phyloP scores from a whole-genome alignment of 2,329 filamentous ascomycete genomes.

The Ascochyta rabiei region DNA sequence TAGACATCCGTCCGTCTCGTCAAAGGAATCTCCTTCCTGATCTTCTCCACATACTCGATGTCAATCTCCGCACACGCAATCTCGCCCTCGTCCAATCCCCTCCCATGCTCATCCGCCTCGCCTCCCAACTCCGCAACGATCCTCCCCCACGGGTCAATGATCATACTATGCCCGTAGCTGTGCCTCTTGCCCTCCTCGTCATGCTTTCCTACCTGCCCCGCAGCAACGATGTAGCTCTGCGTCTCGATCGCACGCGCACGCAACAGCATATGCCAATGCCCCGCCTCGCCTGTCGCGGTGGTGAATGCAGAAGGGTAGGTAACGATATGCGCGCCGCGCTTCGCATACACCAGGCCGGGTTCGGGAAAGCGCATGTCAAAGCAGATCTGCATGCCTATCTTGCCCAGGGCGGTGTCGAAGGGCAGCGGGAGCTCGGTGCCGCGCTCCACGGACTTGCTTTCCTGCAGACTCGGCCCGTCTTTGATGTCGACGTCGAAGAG shows the following conservation, averaged over 20 bases:
- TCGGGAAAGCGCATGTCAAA: constrained; percentile 91
- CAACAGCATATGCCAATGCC: constrained; percentile 82
- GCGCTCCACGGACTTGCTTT: constrained; percentile 69
- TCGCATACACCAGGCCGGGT: constrained; percentile 69
- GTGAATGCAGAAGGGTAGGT: constrained; percentile 93
- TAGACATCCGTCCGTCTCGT: constrained; percentile 59
- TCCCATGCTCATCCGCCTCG: constrained; percentile 44
- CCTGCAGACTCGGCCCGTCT: constrained; percentile 63
- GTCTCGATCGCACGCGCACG: constrained; percentile 85
- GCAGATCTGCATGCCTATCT: constrained; percentile 81
- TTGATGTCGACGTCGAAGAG: constrained; percentile 77
- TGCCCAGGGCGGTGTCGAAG: constrained; percentile 75
- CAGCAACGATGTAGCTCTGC: constrained; percentile 84
- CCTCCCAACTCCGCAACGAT: constrained; percentile 70
- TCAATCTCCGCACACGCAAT: constrained; percentile 61
- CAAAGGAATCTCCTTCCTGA: constrained; percentile 63
- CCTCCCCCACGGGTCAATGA: constrained; percentile 85
- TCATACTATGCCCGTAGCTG: constrained; percentile 86
- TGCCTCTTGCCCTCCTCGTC: constrained; percentile 69
- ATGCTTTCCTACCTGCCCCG: constrained; percentile 76
- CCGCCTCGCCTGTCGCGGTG: constrained; percentile 76
- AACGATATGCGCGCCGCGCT: constrained; percentile 74
- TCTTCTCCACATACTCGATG: constrained; percentile 57
- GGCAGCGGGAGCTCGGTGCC: constrained; percentile 65
- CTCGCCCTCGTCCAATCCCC: constrained; percentile 45